Conservation (phyloP, 805 yeast species). For the Blastobotrys muscicola region DNA sequence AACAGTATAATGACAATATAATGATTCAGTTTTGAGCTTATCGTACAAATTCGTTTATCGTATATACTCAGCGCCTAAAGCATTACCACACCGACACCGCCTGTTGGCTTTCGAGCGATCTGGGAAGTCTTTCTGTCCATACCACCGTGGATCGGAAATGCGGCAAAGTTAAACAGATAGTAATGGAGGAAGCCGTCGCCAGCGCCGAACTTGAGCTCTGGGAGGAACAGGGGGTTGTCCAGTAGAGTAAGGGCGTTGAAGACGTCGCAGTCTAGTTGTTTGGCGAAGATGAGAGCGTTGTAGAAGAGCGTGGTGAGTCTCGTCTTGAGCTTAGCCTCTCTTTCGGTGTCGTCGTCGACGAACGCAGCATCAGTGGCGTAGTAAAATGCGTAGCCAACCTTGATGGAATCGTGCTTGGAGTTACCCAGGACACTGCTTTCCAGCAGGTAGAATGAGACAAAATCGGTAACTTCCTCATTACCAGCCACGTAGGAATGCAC, state of each 20-base stretch:
- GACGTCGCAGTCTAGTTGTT: conserved; percentile 66
- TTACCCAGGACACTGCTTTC: conserved; percentile 75
- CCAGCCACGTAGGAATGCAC: conserved; percentile 74
- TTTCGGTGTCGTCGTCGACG: conserved; percentile 31
- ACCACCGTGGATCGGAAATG: conserved; percentile 78
- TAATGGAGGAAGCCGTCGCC: conserved; percentile 92
- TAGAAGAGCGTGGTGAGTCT: conserved; percentile 54
- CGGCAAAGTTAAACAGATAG: conserved; percentile 83
- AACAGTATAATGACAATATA: conserved; percentile 2
- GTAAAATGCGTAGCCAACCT: conserved; percentile 82
- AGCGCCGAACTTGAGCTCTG: conserved; percentile 75
- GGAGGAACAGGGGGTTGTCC: conserved; percentile 78
- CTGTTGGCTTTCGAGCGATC: conserved; percentile 44
- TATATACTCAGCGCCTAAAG: too few species aligned
- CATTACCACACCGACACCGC: conserved; percentile 89
- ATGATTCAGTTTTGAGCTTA: too few species aligned
- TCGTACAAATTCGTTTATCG: neutral
- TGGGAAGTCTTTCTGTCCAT: conserved; percentile 45
- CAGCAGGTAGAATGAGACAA: conserved; percentile 78
- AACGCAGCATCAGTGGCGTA: conserved; percentile 52
- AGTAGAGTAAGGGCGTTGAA: conserved; percentile 88
- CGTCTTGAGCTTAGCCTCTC: conserved; percentile 33
- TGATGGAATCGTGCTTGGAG: conserved; percentile 52
- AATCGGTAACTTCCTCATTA: conserved; percentile 60
- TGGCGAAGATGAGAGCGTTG: conserved; percentile 72